Evolutionary conservation across 2,329 filamentous ascomycete species (phyloP).

Genomic region (Colletotrichum sp.): DNA sequence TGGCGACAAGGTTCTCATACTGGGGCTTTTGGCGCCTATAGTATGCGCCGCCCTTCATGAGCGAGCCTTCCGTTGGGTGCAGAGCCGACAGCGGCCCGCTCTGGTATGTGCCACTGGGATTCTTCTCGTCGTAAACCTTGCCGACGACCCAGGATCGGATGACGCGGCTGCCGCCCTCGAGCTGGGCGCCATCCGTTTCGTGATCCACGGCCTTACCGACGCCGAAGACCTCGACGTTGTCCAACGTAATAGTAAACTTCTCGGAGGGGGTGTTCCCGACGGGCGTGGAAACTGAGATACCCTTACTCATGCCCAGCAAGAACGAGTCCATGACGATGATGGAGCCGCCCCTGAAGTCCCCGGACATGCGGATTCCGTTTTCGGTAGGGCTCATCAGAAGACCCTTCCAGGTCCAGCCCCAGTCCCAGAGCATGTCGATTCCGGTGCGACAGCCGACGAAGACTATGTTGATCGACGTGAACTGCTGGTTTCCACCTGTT

Average conservation of each 20-base stretch:
- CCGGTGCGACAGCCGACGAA: conserved; percentile 71
- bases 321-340: neutral
- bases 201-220: neutral
- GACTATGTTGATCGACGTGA: conserved; percentile 69
- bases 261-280: neutral
- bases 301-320: neutral
- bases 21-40: neutral
- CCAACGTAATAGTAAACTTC: neutral
- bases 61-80: neutral
- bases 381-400: neutral
- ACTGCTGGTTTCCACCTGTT: conserved; percentile 66
- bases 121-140: neutral
- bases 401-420: conserved; percentile 63
- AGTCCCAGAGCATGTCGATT: conserved; percentile 75
- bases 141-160: neutral
- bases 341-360: neutral
- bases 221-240: neutral
- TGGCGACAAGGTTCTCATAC: neutral
- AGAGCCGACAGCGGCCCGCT: neutral
- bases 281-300: neutral
- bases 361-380: neutral
- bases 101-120: neutral
- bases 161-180: neutral
- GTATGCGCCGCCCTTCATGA: neutral
- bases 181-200: neutral